Conservation (phyloP, 345 rosid genomes). For the Eucalyptus globulus region DNA sequence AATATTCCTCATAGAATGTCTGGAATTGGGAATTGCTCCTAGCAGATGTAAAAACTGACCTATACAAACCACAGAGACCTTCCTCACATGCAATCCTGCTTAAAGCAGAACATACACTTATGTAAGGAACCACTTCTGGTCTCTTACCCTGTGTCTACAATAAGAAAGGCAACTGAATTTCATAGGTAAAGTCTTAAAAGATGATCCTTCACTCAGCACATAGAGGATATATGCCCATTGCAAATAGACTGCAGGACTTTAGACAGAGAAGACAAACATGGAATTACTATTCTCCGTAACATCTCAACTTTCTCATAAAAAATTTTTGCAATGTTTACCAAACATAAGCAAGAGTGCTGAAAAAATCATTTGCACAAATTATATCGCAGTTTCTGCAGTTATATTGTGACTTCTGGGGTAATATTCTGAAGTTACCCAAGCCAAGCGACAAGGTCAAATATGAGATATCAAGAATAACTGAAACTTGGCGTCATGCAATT, state of each 20-base stretch:
- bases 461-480: background rate
- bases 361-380: background rate
- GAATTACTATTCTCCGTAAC: background rate
- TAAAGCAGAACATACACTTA: slow-evolving; percentile 60
- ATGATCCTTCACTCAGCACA: background rate
- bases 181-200: background rate
- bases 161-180: background rate
- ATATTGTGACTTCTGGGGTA: too few species aligned
- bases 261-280: background rate
- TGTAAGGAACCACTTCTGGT: slow-evolving; percentile 61
- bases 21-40: background rate
- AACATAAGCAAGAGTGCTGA: background rate
- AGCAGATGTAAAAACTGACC: slow-evolving; percentile 28
- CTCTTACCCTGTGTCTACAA: slow-evolving; percentile 25
- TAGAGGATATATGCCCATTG: background rate
- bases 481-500: background rate
- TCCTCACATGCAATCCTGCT: slow-evolving; percentile 70
- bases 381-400: background rate
- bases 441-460: background rate
- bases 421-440: background rate
- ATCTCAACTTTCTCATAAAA: background rate
- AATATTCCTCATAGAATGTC: background rate
- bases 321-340: background rate
- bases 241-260: background rate
- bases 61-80: slow-evolving; percentile 76